These are phyloP conservation scores for Naganishia vishniacii DNA, from an alignment of 768 basidiomycete genomes.

Conservation along the genomic window DNA sequence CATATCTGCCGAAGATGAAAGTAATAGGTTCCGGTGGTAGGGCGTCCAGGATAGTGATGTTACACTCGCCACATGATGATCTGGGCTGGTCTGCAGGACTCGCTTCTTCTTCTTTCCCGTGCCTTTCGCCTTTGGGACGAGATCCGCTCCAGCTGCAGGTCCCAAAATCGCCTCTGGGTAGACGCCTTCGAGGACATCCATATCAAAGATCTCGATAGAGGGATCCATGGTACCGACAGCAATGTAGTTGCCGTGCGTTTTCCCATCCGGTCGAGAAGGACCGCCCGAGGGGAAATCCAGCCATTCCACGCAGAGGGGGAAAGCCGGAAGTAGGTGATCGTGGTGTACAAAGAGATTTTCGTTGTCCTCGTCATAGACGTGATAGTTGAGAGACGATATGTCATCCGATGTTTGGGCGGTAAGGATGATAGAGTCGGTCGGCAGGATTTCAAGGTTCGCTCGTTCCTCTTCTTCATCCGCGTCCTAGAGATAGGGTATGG, in stretches of 20 bases:
- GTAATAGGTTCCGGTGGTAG: slow-evolving; percentile 78
- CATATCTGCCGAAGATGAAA: slow-evolving; percentile 84
- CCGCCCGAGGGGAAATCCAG: slow-evolving; percentile 68
- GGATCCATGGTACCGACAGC: slow-evolving; percentile 96
- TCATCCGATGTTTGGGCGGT: slow-evolving; percentile 94
- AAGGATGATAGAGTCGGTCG: slow-evolving; percentile 87
- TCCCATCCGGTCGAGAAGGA: slow-evolving; percentile 22
- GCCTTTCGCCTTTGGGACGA: slow-evolving; percentile 52
- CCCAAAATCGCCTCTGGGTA: slow-evolving; percentile 90
- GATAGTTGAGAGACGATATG: slow-evolving; percentile 88
- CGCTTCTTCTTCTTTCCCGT: slow-evolving; percentile 96
- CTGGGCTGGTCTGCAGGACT: slow-evolving; percentile 66
- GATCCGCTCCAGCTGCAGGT: slow-evolving; percentile 55
- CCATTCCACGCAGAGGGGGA: slow-evolving; percentile 98
- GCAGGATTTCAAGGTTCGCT: slow-evolving; percentile 78
- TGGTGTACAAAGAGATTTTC: slow-evolving; percentile 87
- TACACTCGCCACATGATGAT: slow-evolving; percentile 88
- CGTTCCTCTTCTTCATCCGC: slow-evolving; percentile 66
- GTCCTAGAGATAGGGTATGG: slow-evolving; percentile 12
- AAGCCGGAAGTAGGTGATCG: slow-evolving; percentile 93
- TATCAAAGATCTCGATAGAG: slow-evolving; percentile 97
- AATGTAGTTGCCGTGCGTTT: slow-evolving; percentile 69
- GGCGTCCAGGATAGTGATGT: slow-evolving; percentile 91
- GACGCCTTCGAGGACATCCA: slow-evolving; percentile 86
- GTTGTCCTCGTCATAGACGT: slow-evolving; percentile 77